phyloP scores from a whole-genome alignment of 2,329 filamentous ascomycete genomes.

The Davidsoniella virescens region DNA sequence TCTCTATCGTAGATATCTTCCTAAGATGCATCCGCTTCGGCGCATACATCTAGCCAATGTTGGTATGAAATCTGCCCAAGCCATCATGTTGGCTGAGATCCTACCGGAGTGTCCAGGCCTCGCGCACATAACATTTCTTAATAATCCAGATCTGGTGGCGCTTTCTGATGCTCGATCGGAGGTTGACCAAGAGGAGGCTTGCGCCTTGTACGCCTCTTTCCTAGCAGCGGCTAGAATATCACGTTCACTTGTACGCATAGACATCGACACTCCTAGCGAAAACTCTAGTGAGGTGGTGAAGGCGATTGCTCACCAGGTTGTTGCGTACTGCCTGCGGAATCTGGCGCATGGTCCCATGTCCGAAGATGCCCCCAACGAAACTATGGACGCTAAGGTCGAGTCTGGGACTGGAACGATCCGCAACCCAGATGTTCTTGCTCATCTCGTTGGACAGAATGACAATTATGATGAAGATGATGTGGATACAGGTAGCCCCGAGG shows the following conservation, averaged over 20 bases:
- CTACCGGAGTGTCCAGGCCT: conserved; percentile 67
- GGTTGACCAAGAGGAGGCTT: conserved; percentile 77
- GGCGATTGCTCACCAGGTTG: conserved; percentile 82
- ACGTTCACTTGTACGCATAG: conserved; percentile 68
- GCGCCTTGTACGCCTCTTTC: conserved; percentile 79
- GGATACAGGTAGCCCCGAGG: conserved; percentile 23
- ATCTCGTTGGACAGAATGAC: conserved; percentile 60
- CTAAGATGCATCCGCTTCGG: conserved; percentile 60
- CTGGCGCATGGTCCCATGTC: conserved; percentile 63
- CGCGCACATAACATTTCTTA: conserved; percentile 73
- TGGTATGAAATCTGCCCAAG: conserved; percentile 69
- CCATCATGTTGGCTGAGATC: conserved; percentile 79
- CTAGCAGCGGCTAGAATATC: conserved; percentile 78
- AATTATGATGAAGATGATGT: conserved; percentile 36
- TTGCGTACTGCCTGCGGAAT: conserved; percentile 84
- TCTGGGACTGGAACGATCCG: conserved; percentile 6
- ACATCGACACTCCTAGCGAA: conserved; percentile 71
- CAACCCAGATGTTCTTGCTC: conserved; percentile 68
- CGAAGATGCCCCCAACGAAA: conserved; percentile 34
- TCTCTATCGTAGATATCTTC: conserved; percentile 44
- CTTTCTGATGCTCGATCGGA: conserved; percentile 64
- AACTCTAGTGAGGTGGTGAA: conserved; percentile 83
- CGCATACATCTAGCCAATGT: conserved; percentile 78
- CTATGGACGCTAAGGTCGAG: conserved; percentile 17
- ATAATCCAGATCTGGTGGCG: conserved; percentile 57